phyloP scores from a whole-genome alignment of 164 flowering plant species.

The Annona cherimola region DNA sequence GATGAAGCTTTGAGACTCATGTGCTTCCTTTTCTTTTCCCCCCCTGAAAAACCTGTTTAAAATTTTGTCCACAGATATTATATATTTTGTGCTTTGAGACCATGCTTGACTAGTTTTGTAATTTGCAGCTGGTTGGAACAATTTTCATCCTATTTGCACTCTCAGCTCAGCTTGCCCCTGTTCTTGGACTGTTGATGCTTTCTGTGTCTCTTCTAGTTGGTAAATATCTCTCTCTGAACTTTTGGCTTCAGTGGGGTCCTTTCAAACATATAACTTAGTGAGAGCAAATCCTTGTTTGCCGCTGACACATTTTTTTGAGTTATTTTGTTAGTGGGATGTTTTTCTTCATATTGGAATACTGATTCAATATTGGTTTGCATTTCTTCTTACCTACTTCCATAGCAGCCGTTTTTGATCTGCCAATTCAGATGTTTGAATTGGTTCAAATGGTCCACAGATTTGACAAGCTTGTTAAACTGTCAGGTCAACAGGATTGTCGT shows the following conservation, averaged over 20 bases:
- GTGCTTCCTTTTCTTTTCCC: not conserved
- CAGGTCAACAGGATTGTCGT: not conserved
- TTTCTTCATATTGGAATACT: too few species aligned
- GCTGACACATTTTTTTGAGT: not conserved
- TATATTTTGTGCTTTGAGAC: not conserved
- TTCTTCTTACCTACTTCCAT: not conserved
- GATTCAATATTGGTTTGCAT: too few species aligned
- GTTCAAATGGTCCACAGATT: not conserved
- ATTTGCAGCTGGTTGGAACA: conserved; percentile 76
- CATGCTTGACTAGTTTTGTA: not conserved
- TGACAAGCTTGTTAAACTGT: not conserved
- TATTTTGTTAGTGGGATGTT: too few species aligned
- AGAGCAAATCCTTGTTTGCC: not conserved
- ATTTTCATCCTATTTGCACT: conserved; percentile 67
- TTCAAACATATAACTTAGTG: not conserved
- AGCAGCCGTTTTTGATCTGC: not conserved
- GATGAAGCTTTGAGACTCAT: not conserved
- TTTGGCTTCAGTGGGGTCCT: conserved; percentile 1
- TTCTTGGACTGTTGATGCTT: conserved; percentile 64
- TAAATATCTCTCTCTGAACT: conserved; percentile 15
- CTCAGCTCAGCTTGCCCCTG: conserved; percentile 84
- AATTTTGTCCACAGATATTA: not conserved
- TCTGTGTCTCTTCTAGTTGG: conserved; percentile 71
- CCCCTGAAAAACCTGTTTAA: not conserved
- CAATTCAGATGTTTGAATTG: not conserved